These are phyloP conservation scores for Zopfia rhizophila DNA, from an alignment of 2,329 filamentous ascomycete species.

Conservation along the genomic window DNA sequence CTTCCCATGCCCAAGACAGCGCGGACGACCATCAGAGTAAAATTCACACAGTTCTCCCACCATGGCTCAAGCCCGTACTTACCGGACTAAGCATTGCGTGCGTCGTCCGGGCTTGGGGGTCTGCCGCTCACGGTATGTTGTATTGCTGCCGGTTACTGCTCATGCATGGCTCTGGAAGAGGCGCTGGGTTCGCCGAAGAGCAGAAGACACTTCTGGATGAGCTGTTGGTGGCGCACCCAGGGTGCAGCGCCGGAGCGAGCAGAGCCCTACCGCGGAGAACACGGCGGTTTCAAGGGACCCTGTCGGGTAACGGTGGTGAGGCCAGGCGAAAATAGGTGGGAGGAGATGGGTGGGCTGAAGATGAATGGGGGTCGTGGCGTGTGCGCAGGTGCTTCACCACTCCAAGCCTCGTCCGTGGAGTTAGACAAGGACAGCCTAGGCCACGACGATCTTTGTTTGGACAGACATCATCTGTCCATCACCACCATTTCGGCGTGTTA, in stretches of 20 bases:
- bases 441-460: slow-evolving; percentile 30
- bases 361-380: slow-evolving; percentile 34
- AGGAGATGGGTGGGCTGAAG: slow-evolving; percentile 26
- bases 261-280: slow-evolving; percentile 34
- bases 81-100: slow-evolving; percentile 14
- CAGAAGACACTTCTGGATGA: slow-evolving; percentile 29
- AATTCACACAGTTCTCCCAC: no score
- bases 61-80: slow-evolving; percentile 1
- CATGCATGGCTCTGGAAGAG: slow-evolving; percentile 16
- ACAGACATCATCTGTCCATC: no score
- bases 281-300: slow-evolving; percentile 33
- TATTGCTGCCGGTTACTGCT: slow-evolving; percentile 14
- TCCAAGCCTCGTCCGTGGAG: slow-evolving; percentile 31
- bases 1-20: no score
- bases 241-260: slow-evolving; percentile 32
- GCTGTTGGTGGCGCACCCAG: slow-evolving; percentile 43
- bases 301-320: slow-evolving; percentile 33
- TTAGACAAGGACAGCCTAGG: slow-evolving; percentile 30
- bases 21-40: no score
- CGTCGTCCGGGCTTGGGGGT: slow-evolving; percentile 12
- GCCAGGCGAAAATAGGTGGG: slow-evolving; percentile 29
- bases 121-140: slow-evolving; percentile 9
- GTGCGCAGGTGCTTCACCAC: slow-evolving; percentile 27
- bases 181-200: slow-evolving; percentile 19
- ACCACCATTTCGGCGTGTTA: no score